Percentiles rank a stretch among this genome's conserved stretches.
These are phyloP conservation scores for Pelargonium exstipulatum DNA, from an alignment of 441 rosid species.

Conservation along the genomic window DNA sequence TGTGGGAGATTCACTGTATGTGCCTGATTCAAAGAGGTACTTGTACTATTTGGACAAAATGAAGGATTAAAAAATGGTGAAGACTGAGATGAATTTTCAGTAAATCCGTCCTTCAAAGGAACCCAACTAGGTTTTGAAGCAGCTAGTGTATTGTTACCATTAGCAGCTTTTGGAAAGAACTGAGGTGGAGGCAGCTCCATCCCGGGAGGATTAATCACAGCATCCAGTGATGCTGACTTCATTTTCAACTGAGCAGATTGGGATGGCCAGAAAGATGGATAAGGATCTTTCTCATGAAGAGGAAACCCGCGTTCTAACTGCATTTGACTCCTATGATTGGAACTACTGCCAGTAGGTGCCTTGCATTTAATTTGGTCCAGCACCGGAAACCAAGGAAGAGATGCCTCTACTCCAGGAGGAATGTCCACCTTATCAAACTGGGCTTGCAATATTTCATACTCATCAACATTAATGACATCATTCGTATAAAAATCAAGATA, in stretches of 20 bases:
- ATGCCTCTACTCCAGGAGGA: conserved; percentile 75
- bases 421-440: conserved; percentile 57
- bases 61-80: conserved; percentile 18
- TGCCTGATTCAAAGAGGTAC: conserved; percentile 16
- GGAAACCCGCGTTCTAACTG: background rate
- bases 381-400: conserved; percentile 52
- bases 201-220: conserved; percentile 23
- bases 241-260: conserved; percentile 20
- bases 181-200: conserved; percentile 24
- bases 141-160: conserved; percentile 23
- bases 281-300: conserved; percentile 17
- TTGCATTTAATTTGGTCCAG: conserved; percentile 25
- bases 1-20: conserved; percentile 16
- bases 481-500: conserved; percentile 26
- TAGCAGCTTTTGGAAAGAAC: conserved; percentile 18
- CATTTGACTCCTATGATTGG: conserved; percentile 15
- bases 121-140: conserved; percentile 25
- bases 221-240: conserved; percentile 22
- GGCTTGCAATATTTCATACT: conserved; percentile 49
- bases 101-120: conserved; percentile 20
- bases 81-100: conserved; percentile 17
- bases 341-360: conserved; percentile 22
- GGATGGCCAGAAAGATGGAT: conserved; percentile 17
- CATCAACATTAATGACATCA: conserved; percentile 35
- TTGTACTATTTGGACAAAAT: conserved; percentile 29